Evolutionary conservation across 164 flowering plant genomes (phyloP).

Genomic region (Macadamia integrifolia): DNA sequence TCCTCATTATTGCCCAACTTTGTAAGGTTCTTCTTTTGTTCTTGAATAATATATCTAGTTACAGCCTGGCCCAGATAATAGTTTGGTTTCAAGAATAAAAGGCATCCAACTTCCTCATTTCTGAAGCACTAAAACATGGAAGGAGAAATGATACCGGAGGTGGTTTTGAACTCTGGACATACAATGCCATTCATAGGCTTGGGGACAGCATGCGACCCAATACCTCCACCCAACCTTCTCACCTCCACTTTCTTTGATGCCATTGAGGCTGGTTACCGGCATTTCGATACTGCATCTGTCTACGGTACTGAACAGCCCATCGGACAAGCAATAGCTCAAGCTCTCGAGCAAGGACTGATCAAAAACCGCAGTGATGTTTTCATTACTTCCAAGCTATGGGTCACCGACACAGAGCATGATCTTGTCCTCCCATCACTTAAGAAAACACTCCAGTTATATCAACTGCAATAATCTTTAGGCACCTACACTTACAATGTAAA

Average conservation of each 20-base stretch:
- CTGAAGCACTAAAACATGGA: neutral
- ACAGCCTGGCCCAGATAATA: too few species aligned
- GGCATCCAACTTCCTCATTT: too few species aligned
- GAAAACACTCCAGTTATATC: conserved; percentile 10
- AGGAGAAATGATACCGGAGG: neutral
- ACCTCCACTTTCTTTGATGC: conserved; percentile 13
- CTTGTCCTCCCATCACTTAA: conserved; percentile 20
- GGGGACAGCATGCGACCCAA: conserved; percentile 5
- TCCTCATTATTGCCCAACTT: too few species aligned
- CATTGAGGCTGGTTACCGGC: conserved; percentile 19
- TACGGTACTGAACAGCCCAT: conserved; percentile 20
- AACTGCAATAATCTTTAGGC: too few species aligned
- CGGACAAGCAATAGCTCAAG: conserved; percentile 18
- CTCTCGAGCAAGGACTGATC: conserved; percentile 13
- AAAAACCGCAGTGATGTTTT: conserved; percentile 18
- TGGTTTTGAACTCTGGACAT: neutral
- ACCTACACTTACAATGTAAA: too few species aligned
- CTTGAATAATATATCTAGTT: too few species aligned
- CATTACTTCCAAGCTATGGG: conserved; percentile 28
- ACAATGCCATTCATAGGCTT: conserved; percentile 14
- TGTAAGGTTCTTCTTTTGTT: too few species aligned
- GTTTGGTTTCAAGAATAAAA: too few species aligned
- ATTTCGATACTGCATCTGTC: conserved; percentile 21
- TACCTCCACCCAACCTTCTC: neutral
- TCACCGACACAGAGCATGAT: conserved; percentile 7